A percentile compares a stretch with the other conserved stretches of the same genome.
These are phyloP conservation scores for Favolaschia claudopus DNA, from an alignment of 768 basidiomycete genomes.

Conservation along the genomic window DNA sequence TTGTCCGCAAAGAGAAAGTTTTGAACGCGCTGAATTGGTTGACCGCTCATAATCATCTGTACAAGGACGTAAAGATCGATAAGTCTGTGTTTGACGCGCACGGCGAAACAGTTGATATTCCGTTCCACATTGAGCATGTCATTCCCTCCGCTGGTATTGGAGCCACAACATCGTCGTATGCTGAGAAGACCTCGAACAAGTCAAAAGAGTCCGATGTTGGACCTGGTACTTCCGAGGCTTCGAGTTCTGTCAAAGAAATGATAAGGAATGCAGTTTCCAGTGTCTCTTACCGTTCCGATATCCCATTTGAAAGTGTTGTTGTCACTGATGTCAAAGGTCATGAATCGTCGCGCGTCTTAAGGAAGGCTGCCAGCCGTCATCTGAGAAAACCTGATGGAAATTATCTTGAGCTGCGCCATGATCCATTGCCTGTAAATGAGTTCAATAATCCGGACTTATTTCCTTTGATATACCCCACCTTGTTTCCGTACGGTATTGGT, in stretches of 20 bases:
- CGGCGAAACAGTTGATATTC: background rate
- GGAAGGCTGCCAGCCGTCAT: background rate
- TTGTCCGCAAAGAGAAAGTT: background rate
- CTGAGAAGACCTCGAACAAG: too few relatives aligned
- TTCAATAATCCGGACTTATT: background rate
- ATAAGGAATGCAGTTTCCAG: too few relatives aligned
- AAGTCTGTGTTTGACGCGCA: background rate
- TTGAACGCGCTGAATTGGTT: background rate
- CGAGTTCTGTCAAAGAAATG: too few relatives aligned
- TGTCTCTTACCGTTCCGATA: too few relatives aligned
- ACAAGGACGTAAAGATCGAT: background rate
- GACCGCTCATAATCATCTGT: background rate
- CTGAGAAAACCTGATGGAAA: background rate
- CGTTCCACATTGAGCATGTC: background rate
- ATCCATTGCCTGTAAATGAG: background rate
- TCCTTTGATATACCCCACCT: background rate
- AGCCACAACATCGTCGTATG: background rate
- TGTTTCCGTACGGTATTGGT: background rate
- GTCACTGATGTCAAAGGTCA: background rate
- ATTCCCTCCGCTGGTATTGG: background rate
- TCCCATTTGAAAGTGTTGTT: background rate
- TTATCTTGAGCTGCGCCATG: background rate
- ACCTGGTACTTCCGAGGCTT: too few relatives aligned
- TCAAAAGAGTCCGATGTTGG: too few relatives aligned
- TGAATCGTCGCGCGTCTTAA: background rate